These are phyloP conservation scores for Lasiosphaeriaceae sp. DNA, from an alignment of 495 filamentous ascomycete species.

Conservation along the genomic window DNA sequence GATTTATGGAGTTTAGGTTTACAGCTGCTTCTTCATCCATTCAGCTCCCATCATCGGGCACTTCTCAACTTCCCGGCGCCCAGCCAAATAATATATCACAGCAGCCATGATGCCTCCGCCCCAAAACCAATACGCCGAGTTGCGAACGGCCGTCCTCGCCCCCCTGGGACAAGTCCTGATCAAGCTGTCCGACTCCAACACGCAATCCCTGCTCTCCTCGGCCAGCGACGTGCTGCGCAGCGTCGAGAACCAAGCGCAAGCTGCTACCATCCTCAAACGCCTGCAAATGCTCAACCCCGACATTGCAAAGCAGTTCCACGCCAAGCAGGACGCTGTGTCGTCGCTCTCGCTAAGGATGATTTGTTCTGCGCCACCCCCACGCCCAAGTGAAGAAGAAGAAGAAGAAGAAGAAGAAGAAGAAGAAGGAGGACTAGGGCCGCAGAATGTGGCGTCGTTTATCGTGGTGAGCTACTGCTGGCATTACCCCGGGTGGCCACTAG, in stretches of 20 bases:
- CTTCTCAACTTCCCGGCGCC: no score
- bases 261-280: constrained; percentile 11
- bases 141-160: no score
- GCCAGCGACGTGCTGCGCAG: neutral
- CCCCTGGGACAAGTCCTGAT: constrained; percentile 8
- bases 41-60: no score
- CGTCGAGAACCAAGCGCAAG: neutral
- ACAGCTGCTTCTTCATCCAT: no score
- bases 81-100: no score
- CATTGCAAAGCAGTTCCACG: constrained; percentile 8
- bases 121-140: no score
- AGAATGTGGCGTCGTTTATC: constrained; percentile 11
- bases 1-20: no score
- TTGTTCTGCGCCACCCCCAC: neutral
- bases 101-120: no score
- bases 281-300: constrained; percentile 15
- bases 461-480: constrained; percentile 29
- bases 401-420: no score
- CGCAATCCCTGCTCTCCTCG: constrained; percentile 3
- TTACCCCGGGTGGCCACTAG: constrained; percentile 12
- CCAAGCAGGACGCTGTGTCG: constrained; percentile 12
- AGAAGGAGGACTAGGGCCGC: no score
- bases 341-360: constrained; percentile 17
- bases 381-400: no score
- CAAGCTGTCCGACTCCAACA: constrained; percentile 6